Conservation (phyloP, 2,329 filamentous ascomycete species). For the Clonostachys byssicola region DNA sequence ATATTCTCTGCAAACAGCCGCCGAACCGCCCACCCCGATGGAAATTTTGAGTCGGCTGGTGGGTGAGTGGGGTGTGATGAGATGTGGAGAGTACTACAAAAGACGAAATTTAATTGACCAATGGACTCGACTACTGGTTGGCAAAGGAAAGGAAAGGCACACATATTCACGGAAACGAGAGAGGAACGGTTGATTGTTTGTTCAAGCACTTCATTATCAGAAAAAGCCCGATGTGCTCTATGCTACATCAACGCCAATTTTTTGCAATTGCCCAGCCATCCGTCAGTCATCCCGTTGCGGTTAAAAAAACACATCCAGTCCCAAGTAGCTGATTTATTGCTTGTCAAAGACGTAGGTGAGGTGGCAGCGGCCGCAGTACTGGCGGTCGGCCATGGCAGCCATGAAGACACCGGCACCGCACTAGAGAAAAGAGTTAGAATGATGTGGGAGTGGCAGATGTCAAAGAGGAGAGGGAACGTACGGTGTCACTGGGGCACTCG, state of each 20-base stretch:
- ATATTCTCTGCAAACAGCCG: not conserved
- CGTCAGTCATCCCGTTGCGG: constrained; percentile 4
- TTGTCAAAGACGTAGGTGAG: constrained; percentile 72
- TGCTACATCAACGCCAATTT: constrained; percentile 25
- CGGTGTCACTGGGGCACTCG: constrained; percentile 91
- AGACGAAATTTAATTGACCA: too few species aligned
- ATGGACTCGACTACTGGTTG: not conserved
- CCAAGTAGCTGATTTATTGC: constrained; percentile 35
- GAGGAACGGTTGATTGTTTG: not conserved
- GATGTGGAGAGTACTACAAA: too few species aligned
- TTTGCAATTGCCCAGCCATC: not conserved
- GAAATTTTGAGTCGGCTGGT: not conserved
- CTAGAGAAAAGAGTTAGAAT: constrained; percentile 35
- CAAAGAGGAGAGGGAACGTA: constrained; percentile 41
- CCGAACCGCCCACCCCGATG: too few species aligned
- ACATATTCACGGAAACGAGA: not conserved
- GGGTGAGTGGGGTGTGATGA: too few species aligned
- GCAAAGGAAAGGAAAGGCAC: not conserved
- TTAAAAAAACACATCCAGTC: not conserved
- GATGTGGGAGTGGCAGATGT: not conserved
- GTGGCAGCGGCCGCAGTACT: constrained; percentile 84
- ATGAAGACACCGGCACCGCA: constrained; percentile 99
- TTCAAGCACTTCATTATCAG: not conserved
- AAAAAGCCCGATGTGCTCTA: constrained; percentile 9
- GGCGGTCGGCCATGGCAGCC: constrained; percentile 99